Percentiles rank a stretch among this genome's conserved stretches.
phyloP scores from a whole-genome alignment of 345 rosid species.

The Eucalyptus coolabah region DNA sequence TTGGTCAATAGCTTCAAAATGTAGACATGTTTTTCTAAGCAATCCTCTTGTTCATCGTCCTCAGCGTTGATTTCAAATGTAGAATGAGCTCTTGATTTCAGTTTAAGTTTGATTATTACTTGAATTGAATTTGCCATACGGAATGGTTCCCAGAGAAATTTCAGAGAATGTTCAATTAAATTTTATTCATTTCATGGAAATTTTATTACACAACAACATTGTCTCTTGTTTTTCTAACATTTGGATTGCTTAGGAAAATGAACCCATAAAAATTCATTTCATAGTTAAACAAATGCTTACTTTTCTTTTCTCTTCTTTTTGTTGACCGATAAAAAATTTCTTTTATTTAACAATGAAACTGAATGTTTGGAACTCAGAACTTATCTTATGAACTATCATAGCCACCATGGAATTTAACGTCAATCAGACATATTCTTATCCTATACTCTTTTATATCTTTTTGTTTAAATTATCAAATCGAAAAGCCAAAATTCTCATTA shows the following conservation, averaged over 20 bases:
- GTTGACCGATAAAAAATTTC: no score
- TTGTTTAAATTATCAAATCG: not conserved
- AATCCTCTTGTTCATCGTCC: not conserved
- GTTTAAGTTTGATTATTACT: not conserved
- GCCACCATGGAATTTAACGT: fast-evolving
- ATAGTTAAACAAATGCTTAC: not conserved
- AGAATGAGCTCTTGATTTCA: not conserved
- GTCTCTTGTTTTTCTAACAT: not conserved
- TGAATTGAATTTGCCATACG: not conserved
- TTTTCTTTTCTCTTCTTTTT: not conserved
- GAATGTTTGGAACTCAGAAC: not conserved
- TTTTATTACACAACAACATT: fast-evolving
- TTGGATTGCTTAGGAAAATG: not conserved
- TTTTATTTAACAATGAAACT: no score
- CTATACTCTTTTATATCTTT: not conserved
- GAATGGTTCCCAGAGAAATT: not conserved
- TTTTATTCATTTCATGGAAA: not conserved
- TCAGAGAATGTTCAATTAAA: not conserved
- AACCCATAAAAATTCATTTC: not conserved
- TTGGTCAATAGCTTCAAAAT: not conserved
- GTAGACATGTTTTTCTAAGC: not conserved
- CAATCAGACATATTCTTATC: not conserved
- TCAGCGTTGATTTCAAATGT: not conserved
- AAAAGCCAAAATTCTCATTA: not conserved
- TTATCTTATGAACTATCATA: not conserved